Evolutionary conservation across 495 filamentous ascomycete genomes (phyloP), one percentile per base, ranked within the genome.

Genomic region (Terfezia claveryi): DNA sequence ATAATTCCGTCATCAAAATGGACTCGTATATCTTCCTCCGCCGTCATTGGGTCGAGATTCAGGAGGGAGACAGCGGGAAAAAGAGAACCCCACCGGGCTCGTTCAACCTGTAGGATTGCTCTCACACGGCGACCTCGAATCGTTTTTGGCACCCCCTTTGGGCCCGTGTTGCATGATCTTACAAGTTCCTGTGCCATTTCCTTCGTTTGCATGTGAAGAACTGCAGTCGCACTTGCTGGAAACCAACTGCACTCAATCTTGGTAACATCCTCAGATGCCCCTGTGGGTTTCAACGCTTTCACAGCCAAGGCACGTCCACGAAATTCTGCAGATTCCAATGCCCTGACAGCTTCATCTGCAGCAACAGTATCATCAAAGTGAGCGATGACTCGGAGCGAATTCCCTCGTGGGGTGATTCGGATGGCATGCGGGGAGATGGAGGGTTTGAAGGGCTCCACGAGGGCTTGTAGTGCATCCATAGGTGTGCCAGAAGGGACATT

Each of bases 181-280:
- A 37, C 1, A 11, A 10, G 36, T 37, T n/a, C 49, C 54, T 9
- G 52, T 56, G 23, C 32, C 27, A 1, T 1, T 23, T 38, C 37
- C n/a, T 17, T 49, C 23, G 9, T 59, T 7, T 23, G 17, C 27
- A 59, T 55, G 44, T 38, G 16, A 2, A 60, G 54, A 23, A 54
- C 54, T 17, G 59, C 61, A 10, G 51, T 58, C 37, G 20, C 54
- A 32, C 53, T 44, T 12, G 59, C 56, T 20, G 59, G 52, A 51
- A 61, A 61, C 59, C 59, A 62, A 17, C 37, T 61, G 32, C 61
- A 62, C 17, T 51, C 60, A 27, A 62, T 52, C 23, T 56, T 44
- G 7, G 61, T 62, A 49, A 59, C 56, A 1, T 54, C 51, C 27
- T 61, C 59, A 11, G 59, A 58, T 8, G 56, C 10, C 8, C 36